A percentile compares a stretch with the other conserved stretches of the same genome.
These are phyloP conservation scores for Didymella sp. DNA, from an alignment of 2,329 filamentous ascomycete genomes.

Conservation along the genomic window DNA sequence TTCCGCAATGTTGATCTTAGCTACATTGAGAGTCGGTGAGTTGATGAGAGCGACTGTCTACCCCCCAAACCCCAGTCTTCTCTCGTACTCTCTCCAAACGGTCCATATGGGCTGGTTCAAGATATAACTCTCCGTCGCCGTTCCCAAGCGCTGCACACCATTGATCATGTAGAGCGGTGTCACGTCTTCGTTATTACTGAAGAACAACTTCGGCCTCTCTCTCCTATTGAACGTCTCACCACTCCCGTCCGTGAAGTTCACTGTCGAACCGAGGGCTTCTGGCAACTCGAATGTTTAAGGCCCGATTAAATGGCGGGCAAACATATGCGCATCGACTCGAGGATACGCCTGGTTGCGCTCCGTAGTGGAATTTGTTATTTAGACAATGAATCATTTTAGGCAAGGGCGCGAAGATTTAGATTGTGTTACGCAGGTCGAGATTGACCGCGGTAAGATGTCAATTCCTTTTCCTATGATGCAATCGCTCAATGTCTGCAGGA, in stretches of 20 bases:
- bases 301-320: conserved; percentile 35
- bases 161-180: conserved; percentile 57
- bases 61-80: conserved; percentile 20
- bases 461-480: conserved; percentile 11
- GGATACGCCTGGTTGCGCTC: conserved; percentile 39
- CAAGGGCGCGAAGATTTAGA: background rate
- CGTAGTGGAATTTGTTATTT: conserved; percentile 13
- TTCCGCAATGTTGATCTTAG: background rate
- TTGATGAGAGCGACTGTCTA: background rate
- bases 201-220: conserved; percentile 59
- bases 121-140: conserved; percentile 45
- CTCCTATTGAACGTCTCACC: conserved; percentile 52
- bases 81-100: conserved; percentile 22
- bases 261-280: conserved; percentile 40
- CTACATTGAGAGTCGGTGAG: too few relatives aligned
- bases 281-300: conserved; percentile 45
- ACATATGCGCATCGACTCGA: conserved; percentile 46
- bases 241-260: conserved; percentile 52
- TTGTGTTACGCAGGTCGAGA: background rate
- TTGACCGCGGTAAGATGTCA: conserved; percentile 3
- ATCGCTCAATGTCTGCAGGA: conserved; percentile 5
- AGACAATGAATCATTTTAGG: background rate
- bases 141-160: conserved; percentile 55
- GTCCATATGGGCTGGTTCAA: conserved; percentile 51
- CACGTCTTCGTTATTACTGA: conserved; percentile 56